Evolutionary conservation across 306 rosid species (phyloP).

Genomic region (Betula pendula): DNA sequence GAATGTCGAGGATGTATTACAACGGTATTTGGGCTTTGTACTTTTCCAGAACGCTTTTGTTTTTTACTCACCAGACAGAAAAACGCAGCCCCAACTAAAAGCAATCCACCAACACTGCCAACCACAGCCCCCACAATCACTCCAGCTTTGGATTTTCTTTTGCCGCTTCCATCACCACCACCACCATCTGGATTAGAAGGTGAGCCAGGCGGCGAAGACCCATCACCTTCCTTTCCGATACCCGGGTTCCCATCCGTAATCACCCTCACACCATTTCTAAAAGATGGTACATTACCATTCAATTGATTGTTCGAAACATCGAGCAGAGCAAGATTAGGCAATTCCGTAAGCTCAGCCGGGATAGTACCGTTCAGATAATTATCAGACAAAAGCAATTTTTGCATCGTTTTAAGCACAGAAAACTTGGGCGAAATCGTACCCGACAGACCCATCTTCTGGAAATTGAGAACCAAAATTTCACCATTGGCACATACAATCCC

Average conservation of each 20-base stretch:
- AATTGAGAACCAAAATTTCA: constrained; percentile 51
- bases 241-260: constrained; percentile 52
- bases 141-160: constrained; percentile 18
- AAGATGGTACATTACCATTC: constrained; percentile 55
- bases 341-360: constrained; percentile 55
- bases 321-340: constrained; percentile 43
- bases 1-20: constrained; percentile 47
- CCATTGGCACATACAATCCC: constrained; percentile 47
- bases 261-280: constrained; percentile 39
- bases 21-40: constrained; percentile 24
- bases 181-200: constrained; percentile 12
- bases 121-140: constrained; percentile 37
- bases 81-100: constrained; percentile 27
- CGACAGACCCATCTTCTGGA: constrained; percentile 48
- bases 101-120: constrained; percentile 29
- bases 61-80: constrained; percentile 30
- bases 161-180: neutral
- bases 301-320: constrained; percentile 65
- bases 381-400: constrained; percentile 43
- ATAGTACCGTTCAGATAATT: constrained; percentile 55
- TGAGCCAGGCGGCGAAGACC: neutral
- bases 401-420: constrained; percentile 39
- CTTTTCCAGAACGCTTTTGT: constrained; percentile 21
- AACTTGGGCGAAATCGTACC: constrained; percentile 73
- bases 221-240: constrained; percentile 50